Evolutionary conservation across 148 eudicot genomes (phyloP), one percentile per base, ranked within the genome.

Genomic region (Camellia lanceoleosa): DNA sequence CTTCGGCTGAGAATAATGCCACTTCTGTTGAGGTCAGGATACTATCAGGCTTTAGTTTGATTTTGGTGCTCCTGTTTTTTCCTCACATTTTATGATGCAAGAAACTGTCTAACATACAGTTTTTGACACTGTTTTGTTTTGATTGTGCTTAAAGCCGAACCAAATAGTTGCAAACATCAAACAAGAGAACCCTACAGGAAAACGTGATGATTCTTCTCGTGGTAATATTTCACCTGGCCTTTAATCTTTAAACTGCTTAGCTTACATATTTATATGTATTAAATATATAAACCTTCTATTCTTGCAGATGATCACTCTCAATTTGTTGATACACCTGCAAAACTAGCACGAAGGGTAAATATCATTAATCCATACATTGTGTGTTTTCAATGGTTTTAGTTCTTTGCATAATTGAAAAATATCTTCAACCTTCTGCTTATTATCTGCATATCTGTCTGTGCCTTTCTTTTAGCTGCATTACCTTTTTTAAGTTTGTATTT

Each of bases 331-430:
- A 72, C 97, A 80, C 92, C 92, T 59, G 89, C 92, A 59, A 88
- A 83, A 81, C 83, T 82, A 85, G 88, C 82, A 59, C 85, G 97
- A 88, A 89, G 98, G 94, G 98, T 95, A 87, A 86, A 81, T 74
- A 61, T 42, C 58, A 52, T 14, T 43, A 18, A 18, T 66, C 60
- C 44, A 20, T 79, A 68, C 41, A 61, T 64, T 47, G 9, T 51
- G 16, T 81, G 55, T 58, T 68, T 64, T 83, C 56, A 49, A 43
- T 13, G 66, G 3, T 56, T 54, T 55, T 76, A 74, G 49, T 51
- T 81, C 66, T 74, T 44, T 52, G 52, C 47, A 30, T 77, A 30
- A 14, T 43, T 77, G 60, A 77, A 10, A 60, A 61, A 30, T 54
- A 61, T 64, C 51, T 65, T 43, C 49, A 16, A 63, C 68, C 9